These are phyloP conservation scores for Acer saccharum DNA, from an alignment of 345 rosid species.

Conservation along the genomic window DNA sequence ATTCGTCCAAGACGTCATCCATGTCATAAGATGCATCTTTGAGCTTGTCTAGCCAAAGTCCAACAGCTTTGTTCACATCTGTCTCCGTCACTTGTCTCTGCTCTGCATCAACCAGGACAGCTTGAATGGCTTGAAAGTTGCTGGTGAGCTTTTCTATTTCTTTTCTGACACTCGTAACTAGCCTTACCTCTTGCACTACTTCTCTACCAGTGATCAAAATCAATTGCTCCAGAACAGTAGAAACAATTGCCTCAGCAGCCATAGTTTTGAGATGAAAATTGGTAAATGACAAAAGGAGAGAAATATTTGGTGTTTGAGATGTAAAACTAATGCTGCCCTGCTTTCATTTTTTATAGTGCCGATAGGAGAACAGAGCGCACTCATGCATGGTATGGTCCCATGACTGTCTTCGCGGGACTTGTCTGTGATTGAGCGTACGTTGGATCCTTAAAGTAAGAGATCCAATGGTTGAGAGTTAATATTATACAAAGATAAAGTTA, in stretches of 20 bases:
- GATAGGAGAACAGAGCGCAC: too few species aligned
- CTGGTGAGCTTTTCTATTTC: neutral
- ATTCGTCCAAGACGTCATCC: neutral
- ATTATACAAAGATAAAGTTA: too few species aligned
- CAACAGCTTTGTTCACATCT: too few species aligned
- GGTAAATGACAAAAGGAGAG: neutral
- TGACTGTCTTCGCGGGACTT: too few species aligned
- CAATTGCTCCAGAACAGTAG: neutral
- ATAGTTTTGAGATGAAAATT: neutral
- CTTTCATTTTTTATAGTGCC: too few species aligned
- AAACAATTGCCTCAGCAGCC: neutral
- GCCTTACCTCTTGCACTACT: neutral
- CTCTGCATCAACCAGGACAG: constrained; percentile 6
- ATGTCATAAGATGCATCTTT: constrained; percentile 8
- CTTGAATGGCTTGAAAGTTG: neutral
- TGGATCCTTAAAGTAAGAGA: too few species aligned
- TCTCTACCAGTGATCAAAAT: neutral
- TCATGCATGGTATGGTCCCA: too few species aligned
- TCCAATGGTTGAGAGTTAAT: too few species aligned
- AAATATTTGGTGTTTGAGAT: too few species aligned
- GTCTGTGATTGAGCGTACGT: too few species aligned
- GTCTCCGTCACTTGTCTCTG: neutral
- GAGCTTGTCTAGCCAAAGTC: constrained; percentile 8
- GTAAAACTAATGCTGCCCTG: too few species aligned
- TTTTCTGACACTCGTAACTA: neutral